Evolutionary conservation across 192 early-diverging fungal genomes (phyloP).

Genomic region (Coemansia sp.): DNA sequence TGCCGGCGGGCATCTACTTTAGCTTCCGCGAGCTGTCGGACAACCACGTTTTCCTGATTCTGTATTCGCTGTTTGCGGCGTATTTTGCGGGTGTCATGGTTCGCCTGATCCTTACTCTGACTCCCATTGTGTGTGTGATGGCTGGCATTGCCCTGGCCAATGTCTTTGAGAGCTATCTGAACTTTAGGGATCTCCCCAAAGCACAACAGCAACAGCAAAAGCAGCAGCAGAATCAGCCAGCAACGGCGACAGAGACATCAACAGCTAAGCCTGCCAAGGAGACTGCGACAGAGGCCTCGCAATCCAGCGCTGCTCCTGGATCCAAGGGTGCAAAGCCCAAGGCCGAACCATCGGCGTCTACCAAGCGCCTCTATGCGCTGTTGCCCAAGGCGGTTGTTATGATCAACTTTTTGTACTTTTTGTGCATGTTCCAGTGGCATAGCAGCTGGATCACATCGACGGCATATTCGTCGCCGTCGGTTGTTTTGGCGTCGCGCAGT

Average conservation of each 20-base stretch:
- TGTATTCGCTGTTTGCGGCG: conserved; percentile 96
- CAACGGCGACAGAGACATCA: background rate
- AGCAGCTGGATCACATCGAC: conserved; percentile 98
- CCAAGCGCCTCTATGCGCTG: conserved; percentile 23
- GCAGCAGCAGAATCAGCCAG: background rate
- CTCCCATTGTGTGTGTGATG: conserved; percentile 95
- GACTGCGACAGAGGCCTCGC: background rate
- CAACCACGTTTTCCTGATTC: conserved; percentile 96
- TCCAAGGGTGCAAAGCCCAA: background rate
- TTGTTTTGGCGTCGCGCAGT: conserved; percentile 85
- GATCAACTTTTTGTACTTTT: conserved; percentile 63
- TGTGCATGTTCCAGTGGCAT: conserved; percentile 90
- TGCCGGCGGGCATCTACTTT: conserved; percentile 97
- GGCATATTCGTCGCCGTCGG: conserved; percentile 98
- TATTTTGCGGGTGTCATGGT: conserved; percentile 99
- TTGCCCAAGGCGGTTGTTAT: conserved; percentile 54
- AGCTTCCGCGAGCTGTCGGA: conserved; percentile 94
- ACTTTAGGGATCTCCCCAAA: conserved; percentile 12
- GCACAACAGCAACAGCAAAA: background rate
- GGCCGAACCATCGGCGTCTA: background rate
- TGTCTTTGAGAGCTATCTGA: conserved; percentile 82
- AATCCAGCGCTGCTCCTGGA: background rate
- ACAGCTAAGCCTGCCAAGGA: background rate
- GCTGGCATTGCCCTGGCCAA: conserved; percentile 87
- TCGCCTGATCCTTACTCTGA: conserved; percentile 96